Percentiles rank a stretch among this genome's conserved stretches.
These are phyloP conservation scores for Haplosporangium sp. DNA, from an alignment of 371 early-diverging fungal species.

Conservation along the genomic window DNA sequence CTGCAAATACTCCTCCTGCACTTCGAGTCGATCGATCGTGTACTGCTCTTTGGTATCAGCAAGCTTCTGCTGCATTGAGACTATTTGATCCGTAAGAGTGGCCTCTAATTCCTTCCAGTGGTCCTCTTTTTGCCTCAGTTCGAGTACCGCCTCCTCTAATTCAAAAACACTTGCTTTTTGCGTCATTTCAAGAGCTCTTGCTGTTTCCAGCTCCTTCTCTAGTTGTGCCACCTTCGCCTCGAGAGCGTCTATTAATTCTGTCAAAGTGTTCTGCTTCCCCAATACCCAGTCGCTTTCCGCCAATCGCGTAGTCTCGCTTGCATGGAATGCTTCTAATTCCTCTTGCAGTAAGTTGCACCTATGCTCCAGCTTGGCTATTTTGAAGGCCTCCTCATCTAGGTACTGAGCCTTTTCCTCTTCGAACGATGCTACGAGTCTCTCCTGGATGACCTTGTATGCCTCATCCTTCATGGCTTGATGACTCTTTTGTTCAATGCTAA, in stretches of 20 bases:
- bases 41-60: neutral
- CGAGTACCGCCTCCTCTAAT: neutral
- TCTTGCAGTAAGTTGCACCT: conserved; percentile 18
- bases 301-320: neutral
- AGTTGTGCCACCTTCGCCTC: no score
- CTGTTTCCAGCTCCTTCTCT: neutral
- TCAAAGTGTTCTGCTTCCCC: neutral
- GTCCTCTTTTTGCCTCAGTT: conserved; percentile 1
- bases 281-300: neutral
- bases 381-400: conserved; percentile 39
- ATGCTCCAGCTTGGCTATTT: conserved; percentile 28
- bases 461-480: conserved; percentile 50
- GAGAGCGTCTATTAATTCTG: no score
- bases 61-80: neutral
- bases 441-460: conserved; percentile 42
- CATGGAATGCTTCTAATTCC: conserved; percentile 7
- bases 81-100: neutral
- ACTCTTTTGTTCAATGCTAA: conserved; percentile 35
- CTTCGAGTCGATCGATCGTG: neutral
- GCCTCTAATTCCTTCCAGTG: neutral
- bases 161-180: neutral
- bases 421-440: conserved; percentile 20
- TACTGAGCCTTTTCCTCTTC: conserved; percentile 47
- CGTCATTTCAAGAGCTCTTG: neutral
- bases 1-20: neutral